Percentiles rank a stretch among this genome's conserved stretches.
Evolutionary conservation across 2,329 filamentous ascomycete species (phyloP).

Genomic region (Penicillium paneum): DNA sequence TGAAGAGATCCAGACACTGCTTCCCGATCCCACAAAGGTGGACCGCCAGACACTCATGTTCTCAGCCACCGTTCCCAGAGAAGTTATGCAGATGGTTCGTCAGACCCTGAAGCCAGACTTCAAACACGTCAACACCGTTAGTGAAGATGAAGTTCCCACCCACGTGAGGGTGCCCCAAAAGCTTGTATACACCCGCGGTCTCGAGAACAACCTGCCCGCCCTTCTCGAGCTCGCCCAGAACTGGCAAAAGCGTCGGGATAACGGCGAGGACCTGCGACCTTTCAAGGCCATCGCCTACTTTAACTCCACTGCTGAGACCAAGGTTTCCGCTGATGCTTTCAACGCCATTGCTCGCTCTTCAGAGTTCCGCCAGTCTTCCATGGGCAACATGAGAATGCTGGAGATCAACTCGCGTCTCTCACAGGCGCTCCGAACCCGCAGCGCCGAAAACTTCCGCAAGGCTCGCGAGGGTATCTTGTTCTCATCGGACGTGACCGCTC

Average conservation of each 20-base stretch:
- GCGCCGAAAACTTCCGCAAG: constrained; percentile 68
- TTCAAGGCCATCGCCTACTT: constrained; percentile 98
- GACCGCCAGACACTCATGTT: constrained; percentile 90
- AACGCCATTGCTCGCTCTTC: constrained; percentile 45
- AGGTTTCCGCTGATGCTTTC: constrained; percentile 61
- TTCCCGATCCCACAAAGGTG: constrained; percentile 63
- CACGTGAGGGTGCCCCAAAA: constrained; percentile 82
- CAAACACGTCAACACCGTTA: constrained; percentile 86
- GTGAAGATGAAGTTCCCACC: constrained; percentile 75
- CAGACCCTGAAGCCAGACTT: constrained; percentile 77
- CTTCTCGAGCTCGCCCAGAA: constrained; percentile 71
- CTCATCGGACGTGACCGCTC: constrained; percentile 75
- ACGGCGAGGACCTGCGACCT: constrained; percentile 49
- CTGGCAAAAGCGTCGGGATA: constrained; percentile 49
- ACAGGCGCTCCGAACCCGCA: constrained; percentile 66
- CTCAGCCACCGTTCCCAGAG: constrained; percentile 83
- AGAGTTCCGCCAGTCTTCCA: constrained; percentile 26
- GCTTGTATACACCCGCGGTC: constrained; percentile 62
- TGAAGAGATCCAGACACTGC: constrained; percentile 54
- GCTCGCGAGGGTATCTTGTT: constrained; percentile 64
- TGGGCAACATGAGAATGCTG: constrained; percentile 40
- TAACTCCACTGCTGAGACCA: constrained; percentile 71
- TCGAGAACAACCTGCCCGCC: constrained; percentile 73
- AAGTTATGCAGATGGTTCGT: constrained; percentile 77
- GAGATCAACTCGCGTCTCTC: constrained; percentile 77